Evolutionary conservation across 805 yeast genomes (phyloP).

Genomic region (Wickerhamomyces kurtzmanii): DNA sequence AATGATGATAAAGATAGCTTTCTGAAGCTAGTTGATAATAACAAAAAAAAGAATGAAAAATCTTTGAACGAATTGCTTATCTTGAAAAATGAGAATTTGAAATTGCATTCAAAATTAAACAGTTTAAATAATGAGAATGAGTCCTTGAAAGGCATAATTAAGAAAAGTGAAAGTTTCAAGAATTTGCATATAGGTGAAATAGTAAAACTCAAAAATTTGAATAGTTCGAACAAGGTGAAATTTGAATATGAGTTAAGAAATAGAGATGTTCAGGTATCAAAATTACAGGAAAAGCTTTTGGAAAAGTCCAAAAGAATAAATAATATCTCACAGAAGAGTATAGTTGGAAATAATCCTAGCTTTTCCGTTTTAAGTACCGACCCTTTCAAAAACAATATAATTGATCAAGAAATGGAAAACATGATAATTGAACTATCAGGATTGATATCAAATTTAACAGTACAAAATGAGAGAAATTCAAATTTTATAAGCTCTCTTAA

Average conservation of each 20-base stretch:
- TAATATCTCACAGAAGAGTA: constrained; percentile 1
- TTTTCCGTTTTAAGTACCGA: too few species aligned
- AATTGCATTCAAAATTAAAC: constrained; percentile 1
- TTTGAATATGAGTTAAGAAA: constrained; percentile 13
- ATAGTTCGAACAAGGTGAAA: constrained; percentile 7
- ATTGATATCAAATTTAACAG: constrained; percentile 8
- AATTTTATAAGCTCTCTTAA: constrained; percentile 5
- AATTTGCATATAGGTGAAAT: background rate
- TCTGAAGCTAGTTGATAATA: constrained; percentile 3
- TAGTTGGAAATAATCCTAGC: constrained; percentile 2
- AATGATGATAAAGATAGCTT: constrained; percentile 3
- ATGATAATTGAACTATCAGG: constrained; percentile 9
- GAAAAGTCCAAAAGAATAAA: constrained; percentile 5
- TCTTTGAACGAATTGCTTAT: background rate
- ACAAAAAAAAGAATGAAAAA: constrained; percentile 3
- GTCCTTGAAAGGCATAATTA: background rate
- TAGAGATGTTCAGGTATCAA: constrained; percentile 7
- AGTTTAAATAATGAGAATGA: constrained; percentile 4
- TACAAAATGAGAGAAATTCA: constrained; percentile 4
- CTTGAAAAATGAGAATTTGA: background rate
- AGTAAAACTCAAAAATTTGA: constrained; percentile 1
- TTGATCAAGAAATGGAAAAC: constrained; percentile 12
- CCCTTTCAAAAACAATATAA: constrained; percentile 2
- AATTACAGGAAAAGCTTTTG: constrained; percentile 10
- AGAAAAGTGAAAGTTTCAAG: background rate